Evolutionary conservation across 2,329 filamentous ascomycete genomes (phyloP).

Genomic region (Pseudogymnoascus sp.): DNA sequence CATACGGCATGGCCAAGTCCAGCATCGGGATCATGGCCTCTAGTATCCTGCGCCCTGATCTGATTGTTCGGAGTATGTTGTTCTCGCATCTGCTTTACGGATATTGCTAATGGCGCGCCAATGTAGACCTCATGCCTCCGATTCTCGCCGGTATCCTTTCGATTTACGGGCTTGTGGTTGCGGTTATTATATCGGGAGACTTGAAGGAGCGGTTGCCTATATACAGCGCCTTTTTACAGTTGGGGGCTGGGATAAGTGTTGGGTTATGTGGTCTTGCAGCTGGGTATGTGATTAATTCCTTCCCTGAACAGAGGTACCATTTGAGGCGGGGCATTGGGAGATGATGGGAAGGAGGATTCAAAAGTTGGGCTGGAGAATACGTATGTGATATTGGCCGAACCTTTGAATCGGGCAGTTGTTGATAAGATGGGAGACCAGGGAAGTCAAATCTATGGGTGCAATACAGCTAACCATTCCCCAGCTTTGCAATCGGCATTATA

Average conservation of each 20-base stretch:
- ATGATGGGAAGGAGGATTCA: background rate
- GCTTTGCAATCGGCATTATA: slow-evolving; percentile 78
- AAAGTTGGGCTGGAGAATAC: background rate
- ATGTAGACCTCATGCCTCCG: slow-evolving; percentile 88
- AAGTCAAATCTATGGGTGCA: background rate
- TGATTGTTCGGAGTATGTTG: slow-evolving; percentile 92
- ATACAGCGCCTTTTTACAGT: slow-evolving; percentile 74
- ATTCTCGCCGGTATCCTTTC: slow-evolving; percentile 99
- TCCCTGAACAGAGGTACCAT: background rate
- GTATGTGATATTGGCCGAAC: background rate
- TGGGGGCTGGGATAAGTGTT: slow-evolving; percentile 72
- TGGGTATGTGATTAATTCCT: background rate
- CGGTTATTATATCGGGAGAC: slow-evolving; percentile 72
- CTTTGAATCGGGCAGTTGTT: background rate
- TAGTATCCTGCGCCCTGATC: slow-evolving; percentile 91
- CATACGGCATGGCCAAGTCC: slow-evolving; percentile 97
- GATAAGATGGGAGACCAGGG: background rate
- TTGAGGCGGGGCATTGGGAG: background rate
- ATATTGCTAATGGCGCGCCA: slow-evolving; percentile 5
- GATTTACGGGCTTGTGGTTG: slow-evolving; percentile 89
- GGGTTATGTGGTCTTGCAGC: slow-evolving; percentile 42
- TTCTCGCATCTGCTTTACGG: background rate
- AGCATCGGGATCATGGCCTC: slow-evolving; percentile 95
- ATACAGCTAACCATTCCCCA: background rate
- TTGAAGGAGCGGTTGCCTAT: slow-evolving; percentile 63